Evolutionary conservation across 1,284 basidiomycete genomes (phyloP).

Genomic region (Microbotryomycetes sp.): DNA sequence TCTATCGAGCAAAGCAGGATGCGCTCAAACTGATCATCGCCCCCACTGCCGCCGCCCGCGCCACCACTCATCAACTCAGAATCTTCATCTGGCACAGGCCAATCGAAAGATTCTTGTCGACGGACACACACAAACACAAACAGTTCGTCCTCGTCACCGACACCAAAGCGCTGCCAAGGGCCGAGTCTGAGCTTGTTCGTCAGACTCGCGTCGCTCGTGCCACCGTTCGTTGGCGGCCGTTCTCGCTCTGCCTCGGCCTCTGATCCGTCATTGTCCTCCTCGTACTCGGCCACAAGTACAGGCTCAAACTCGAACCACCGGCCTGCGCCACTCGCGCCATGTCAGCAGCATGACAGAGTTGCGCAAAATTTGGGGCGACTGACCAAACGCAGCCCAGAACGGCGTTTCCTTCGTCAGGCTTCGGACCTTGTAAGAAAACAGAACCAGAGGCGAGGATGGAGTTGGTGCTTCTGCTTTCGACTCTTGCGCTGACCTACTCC

Average conservation of each 20-base stretch:
- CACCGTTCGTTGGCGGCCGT: constrained; percentile 12
- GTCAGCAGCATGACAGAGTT: neutral
- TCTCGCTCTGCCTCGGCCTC: neutral
- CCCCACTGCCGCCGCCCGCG: constrained; percentile 47
- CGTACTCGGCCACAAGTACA: constrained; percentile 49
- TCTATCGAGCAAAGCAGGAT: constrained; percentile 47
- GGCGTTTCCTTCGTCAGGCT: constrained; percentile 65
- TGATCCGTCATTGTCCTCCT: too few relatives aligned
- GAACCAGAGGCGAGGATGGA: too few relatives aligned
- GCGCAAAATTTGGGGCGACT: constrained; percentile 30
- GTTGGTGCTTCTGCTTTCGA: neutral
- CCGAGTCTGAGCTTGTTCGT: neutral
- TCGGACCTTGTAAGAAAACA: constrained; percentile 55
- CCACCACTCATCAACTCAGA: constrained; percentile 52
- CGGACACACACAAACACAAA: constrained; percentile 58
- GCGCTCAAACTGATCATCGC: constrained; percentile 60
- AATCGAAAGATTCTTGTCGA: constrained; percentile 51
- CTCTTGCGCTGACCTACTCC: neutral
- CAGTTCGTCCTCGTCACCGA: constrained; percentile 43
- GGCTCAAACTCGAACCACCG: constrained; percentile 65
- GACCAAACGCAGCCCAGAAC: constrained; percentile 73
- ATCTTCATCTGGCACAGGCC: constrained; percentile 53
- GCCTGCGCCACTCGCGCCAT: too few relatives aligned
- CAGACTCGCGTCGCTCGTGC: neutral
- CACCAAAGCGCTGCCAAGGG: constrained; percentile 20